Conservation (phyloP, 192 early-diverging fungal species). For the Gaertneriomyces sp. region DNA sequence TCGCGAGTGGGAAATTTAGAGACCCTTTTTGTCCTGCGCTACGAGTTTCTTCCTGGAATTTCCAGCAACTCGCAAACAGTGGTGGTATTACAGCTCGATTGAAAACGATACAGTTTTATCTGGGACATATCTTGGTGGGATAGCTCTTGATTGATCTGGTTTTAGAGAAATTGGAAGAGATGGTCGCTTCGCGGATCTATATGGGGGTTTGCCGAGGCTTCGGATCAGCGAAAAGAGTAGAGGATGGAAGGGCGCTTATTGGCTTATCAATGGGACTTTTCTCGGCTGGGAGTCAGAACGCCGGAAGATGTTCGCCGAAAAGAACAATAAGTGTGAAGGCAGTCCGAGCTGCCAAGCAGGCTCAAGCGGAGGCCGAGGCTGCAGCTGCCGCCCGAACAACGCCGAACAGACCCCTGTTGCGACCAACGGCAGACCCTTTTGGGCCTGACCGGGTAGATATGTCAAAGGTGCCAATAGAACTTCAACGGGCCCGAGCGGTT, state of each 20-base stretch:
- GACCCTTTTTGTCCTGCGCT: too few species aligned
- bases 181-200: too few species aligned
- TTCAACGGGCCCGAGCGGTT: conserved; percentile 18
- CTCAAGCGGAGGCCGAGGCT: background rate
- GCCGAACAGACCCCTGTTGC: background rate
- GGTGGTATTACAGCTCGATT: too few species aligned
- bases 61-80: too few species aligned
- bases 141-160: too few species aligned
- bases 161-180: too few species aligned
- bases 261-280: background rate
- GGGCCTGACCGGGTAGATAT: background rate
- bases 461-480: conserved; percentile 9
- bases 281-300: background rate
- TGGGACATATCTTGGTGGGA: too few species aligned
- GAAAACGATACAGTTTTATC: too few species aligned
- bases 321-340: background rate
- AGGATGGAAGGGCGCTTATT: background rate
- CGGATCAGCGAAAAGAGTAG: background rate
- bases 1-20: too few species aligned
- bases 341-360: background rate
- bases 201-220: too few species aligned
- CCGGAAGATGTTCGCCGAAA: background rate
- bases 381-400: background rate
- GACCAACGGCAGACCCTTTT: background rate
- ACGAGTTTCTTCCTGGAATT: too few species aligned